Conservation (phyloP, 1,139 yeast species). For the Yamadazyma aaseri region DNA sequence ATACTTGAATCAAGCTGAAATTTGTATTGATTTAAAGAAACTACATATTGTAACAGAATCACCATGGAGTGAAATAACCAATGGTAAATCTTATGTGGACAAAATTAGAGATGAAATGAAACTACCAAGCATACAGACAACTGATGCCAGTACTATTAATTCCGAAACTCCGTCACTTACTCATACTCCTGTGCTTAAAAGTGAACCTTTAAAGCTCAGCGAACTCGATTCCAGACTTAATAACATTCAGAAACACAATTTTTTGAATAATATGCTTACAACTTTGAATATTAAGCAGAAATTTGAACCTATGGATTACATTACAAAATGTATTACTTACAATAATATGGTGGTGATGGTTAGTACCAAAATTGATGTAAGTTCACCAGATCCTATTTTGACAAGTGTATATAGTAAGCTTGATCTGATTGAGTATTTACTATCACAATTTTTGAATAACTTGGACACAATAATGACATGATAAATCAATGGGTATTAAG, state of each 20-base stretch:
- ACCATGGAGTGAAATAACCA: conserved; percentile 41
- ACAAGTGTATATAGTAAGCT: conserved; percentile 45
- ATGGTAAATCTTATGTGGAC: conserved; percentile 42
- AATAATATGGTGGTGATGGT: conserved; percentile 43
- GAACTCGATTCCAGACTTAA: conserved; percentile 12
- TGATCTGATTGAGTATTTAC: conserved; percentile 42
- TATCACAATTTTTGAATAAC: conserved; percentile 27
- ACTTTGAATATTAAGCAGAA: conserved; percentile 33
- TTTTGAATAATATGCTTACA: conserved; percentile 27
- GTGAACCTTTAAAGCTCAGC: conserved; percentile 11
- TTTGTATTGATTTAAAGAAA: conserved; percentile 43
- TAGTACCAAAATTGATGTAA: conserved; percentile 42
- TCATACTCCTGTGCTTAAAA: conserved; percentile 7
- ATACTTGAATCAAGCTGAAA: conserved; percentile 45
- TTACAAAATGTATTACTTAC: conserved; percentile 45
- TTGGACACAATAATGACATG: conserved; percentile 13
- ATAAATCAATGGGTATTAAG: too few species aligned
- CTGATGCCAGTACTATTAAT: conserved; percentile 3
- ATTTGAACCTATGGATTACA: conserved; percentile 40
- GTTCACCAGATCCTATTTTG: conserved; percentile 44
- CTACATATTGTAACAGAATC: conserved; percentile 36
- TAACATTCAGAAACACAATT: conserved; percentile 8
- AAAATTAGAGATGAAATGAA: conserved; percentile 43
- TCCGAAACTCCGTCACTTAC: conserved; percentile 2
- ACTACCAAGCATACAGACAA: conserved; percentile 18